Base-by-base conservation (phyloP, 225 moss, liverwort and hornwort genomes). In the Marchantia paleacea region DNA sequence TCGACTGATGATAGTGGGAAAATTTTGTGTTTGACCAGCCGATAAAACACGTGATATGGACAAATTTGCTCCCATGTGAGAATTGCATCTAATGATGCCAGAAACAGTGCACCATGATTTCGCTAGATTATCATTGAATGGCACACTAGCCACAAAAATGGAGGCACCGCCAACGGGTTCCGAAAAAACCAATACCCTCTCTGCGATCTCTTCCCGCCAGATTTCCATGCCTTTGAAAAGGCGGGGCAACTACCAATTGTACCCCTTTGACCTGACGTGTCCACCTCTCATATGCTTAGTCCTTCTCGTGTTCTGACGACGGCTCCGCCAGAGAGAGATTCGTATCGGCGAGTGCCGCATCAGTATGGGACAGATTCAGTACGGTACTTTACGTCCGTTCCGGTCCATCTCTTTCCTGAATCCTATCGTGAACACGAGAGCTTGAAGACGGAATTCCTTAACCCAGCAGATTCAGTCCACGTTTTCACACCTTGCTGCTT, bases 221-320 rank as follows among this genome's bases (percentile, higher is more conserved):
- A 78, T 78, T 78, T 78, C 50, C 64, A 66, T 20, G n/a, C 50
- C 78, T 78, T 78, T 78, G 78, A 78, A 78, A 78, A 78, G 64
- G 78, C 78, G 78, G 65, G 63, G 49, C 78, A 65, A 65, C 65
- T 7, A 51, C 50, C 48, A 10, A 28, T 63, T 10, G 64, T 66
- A 66, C 64, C 77, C 78, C 50, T 78, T 78, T 55, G 15, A n/a
- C 47, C 20, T 22, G 31, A 22, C 60, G 76, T 76, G 76, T 30
- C 39, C 4, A 0, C 39, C 0, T 31, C 10, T 19, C 39, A 76
- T 76, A 14, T 14, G 76, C 76, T 9, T 0, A 7, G 0, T 8
- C 3, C 12, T 29, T 11, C 55, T 51, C 16, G 26, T 15, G 25
- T 55, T 75, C 3, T 47, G 70, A 22, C 19, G 39, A 18, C 66